A percentile compares a stretch with the other conserved stretches of the same genome.
phyloP scores from a whole-genome alignment of 208 protist species.

The Polymyxa betae region DNA sequence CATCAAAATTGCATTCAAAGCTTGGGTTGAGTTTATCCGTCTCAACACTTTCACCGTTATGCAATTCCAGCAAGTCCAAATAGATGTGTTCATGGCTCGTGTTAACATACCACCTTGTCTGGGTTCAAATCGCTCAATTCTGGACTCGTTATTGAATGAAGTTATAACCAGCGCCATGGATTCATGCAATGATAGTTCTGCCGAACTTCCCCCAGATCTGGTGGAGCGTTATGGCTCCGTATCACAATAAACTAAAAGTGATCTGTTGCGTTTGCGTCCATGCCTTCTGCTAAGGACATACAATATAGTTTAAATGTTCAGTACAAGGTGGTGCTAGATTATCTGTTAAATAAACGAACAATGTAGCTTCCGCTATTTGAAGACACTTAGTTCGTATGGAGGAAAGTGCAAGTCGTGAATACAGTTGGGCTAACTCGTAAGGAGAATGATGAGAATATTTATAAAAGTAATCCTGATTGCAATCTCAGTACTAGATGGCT shows the following conservation, averaged over 20 bases:
- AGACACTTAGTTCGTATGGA: too few relatives aligned
- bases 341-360: too few relatives aligned
- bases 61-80: slow-evolving; percentile 21
- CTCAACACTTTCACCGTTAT: neutral
- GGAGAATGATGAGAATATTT: too few relatives aligned
- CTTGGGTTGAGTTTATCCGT: slow-evolving; percentile 1
- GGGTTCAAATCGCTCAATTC: neutral
- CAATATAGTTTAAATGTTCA: too few relatives aligned
- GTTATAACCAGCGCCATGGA: neutral
- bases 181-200: neutral
- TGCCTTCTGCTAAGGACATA: too few relatives aligned
- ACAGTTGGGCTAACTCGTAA: too few relatives aligned
- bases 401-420: too few relatives aligned
- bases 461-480: too few relatives aligned
- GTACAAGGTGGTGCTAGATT: too few relatives aligned
- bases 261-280: too few relatives aligned
- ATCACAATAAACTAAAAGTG: neutral
- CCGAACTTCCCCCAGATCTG: slow-evolving; percentile 13
- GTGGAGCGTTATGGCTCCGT: slow-evolving; percentile 5
- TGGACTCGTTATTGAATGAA: slow-evolving; percentile 26
- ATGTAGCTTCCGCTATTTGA: too few relatives aligned
- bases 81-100: slow-evolving; percentile 21
- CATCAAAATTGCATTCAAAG: slow-evolving; percentile 13
- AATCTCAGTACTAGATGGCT: too few relatives aligned
- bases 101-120: neutral